Percentiles rank a stretch among this genome's conserved stretches.
phyloP scores from a whole-genome alignment of 2,329 filamentous ascomycete genomes.

The Fusarium stilboides region DNA sequence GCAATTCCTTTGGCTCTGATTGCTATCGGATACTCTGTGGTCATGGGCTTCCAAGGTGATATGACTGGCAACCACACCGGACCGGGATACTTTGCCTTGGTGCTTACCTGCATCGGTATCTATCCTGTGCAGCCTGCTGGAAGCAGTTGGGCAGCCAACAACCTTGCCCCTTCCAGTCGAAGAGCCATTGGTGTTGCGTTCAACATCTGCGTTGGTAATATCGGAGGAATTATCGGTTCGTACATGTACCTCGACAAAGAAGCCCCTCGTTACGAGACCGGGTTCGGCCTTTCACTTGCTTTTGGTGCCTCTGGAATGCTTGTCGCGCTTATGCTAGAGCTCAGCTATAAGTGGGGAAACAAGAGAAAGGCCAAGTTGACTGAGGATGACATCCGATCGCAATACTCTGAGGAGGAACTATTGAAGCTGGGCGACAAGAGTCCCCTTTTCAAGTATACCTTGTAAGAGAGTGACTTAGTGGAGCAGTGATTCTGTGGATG shows the following conservation, averaged over 20 bases:
- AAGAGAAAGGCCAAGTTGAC: slow-evolving; percentile 44
- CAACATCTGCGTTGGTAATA: slow-evolving; percentile 50
- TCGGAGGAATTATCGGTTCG: slow-evolving; percentile 59
- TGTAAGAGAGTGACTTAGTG: slow-evolving; percentile 24
- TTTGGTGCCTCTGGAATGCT: slow-evolving; percentile 52
- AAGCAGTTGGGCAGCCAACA: slow-evolving; percentile 55
- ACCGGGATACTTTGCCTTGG: slow-evolving; percentile 56
- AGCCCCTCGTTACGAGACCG: slow-evolving; percentile 54
- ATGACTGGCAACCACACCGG: slow-evolving; percentile 60
- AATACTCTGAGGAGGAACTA: slow-evolving; percentile 51
- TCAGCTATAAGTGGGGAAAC: slow-evolving; percentile 50
- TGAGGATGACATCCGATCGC: slow-evolving; percentile 45
- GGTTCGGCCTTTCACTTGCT: slow-evolving; percentile 54
- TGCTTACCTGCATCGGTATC: slow-evolving; percentile 78
- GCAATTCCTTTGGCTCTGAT: background rate
- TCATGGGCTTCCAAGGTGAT: slow-evolving; percentile 57
- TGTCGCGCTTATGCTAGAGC: slow-evolving; percentile 51
- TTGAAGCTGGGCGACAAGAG: slow-evolving; percentile 53
- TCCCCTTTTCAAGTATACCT: slow-evolving; percentile 53
- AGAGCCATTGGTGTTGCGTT: slow-evolving; percentile 58
- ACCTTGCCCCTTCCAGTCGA: slow-evolving; percentile 64
- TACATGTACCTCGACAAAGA: slow-evolving; percentile 57
- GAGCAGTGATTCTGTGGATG: too few species aligned
- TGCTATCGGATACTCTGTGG: background rate
- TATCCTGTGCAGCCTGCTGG: slow-evolving; percentile 74